These are phyloP conservation scores for Peronosclerospora sorghi DNA, from an alignment of 352 stramenopile genomes.

Conservation along the genomic window DNA sequence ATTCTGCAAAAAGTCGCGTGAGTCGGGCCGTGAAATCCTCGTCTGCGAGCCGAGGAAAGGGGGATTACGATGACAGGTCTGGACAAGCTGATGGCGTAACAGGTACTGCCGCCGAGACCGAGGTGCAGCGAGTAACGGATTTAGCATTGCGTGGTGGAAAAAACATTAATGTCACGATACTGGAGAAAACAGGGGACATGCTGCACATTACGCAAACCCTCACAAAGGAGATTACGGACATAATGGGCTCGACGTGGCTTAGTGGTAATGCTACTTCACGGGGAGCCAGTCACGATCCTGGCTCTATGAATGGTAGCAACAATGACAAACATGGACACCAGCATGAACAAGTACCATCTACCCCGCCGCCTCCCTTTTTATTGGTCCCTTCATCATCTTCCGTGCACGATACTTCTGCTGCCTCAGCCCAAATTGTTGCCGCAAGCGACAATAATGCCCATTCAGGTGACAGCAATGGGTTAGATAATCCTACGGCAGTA, in stretches of 20 bases:
- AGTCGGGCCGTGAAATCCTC: constrained; percentile 16
- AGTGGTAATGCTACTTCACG: background rate
- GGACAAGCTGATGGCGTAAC: constrained; percentile 3
- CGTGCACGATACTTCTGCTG: constrained; percentile 20
- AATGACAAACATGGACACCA: constrained; percentile 6
- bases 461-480: constrained; percentile 7
- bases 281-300: constrained; percentile 1
- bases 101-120: constrained; percentile 19
- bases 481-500: constrained; percentile 7
- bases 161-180: constrained; percentile 60
- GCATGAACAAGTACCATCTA: constrained; percentile 8
- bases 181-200: constrained; percentile 75
- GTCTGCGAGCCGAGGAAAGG: constrained; percentile 5
- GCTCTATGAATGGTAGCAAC: constrained; percentile 2
- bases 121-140: constrained; percentile 59
- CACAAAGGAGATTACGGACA: constrained; percentile 29
- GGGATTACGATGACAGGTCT: constrained; percentile 13
- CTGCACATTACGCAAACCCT: constrained; percentile 46
- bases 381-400: constrained; percentile 28
- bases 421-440: constrained; percentile 22
- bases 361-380: constrained; percentile 28
- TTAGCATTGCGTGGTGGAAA: constrained; percentile 56
- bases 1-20: constrained; percentile 18
- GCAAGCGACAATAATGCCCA: constrained; percentile 18
- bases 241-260: constrained; percentile 27